Evolutionary conservation across 208 protist genomes (phyloP).

Genomic region (Leishmania tarentolae): DNA sequence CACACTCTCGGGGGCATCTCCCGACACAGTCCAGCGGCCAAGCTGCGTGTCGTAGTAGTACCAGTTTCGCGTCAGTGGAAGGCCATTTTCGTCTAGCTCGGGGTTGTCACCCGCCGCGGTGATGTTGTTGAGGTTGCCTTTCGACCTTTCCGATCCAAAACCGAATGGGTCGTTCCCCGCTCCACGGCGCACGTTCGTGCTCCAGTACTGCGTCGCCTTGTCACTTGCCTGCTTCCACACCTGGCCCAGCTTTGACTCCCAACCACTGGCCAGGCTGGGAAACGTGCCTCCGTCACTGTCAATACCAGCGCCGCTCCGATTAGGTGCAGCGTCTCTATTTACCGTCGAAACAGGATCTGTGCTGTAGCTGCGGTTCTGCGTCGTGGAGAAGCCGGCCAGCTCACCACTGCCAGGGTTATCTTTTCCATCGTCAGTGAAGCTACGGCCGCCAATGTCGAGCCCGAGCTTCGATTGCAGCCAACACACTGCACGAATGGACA

Average conservation of each 20-base stretch:
- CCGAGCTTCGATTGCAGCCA: constrained; percentile 85
- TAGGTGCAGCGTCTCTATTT: neutral
- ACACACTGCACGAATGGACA: constrained; percentile 72
- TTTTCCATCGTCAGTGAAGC: constrained; percentile 9
- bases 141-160: constrained; percentile 5
- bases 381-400: constrained; percentile 24
- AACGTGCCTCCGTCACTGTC: constrained; percentile 3
- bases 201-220: constrained; percentile 37
- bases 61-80: constrained; percentile 83
- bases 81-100: constrained; percentile 81
- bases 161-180: constrained; percentile 24
- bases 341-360: constrained; percentile 6
- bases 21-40: constrained; percentile 74
- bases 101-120: constrained; percentile 34
- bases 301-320: neutral
- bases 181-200: constrained; percentile 18
- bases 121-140: constrained; percentile 7
- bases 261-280: constrained; percentile 17
- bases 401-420: constrained; percentile 9
- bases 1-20: constrained; percentile 71
- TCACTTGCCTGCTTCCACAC: constrained; percentile 36
- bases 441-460: constrained; percentile 65
- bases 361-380: constrained; percentile 28
- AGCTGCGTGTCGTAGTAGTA: constrained; percentile 80
- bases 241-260: constrained; percentile 26